Evolutionary conservation across 768 basidiomycete species (phyloP), one percentile per base, ranked within the genome.

Genomic region (Suillus brevipes): DNA sequence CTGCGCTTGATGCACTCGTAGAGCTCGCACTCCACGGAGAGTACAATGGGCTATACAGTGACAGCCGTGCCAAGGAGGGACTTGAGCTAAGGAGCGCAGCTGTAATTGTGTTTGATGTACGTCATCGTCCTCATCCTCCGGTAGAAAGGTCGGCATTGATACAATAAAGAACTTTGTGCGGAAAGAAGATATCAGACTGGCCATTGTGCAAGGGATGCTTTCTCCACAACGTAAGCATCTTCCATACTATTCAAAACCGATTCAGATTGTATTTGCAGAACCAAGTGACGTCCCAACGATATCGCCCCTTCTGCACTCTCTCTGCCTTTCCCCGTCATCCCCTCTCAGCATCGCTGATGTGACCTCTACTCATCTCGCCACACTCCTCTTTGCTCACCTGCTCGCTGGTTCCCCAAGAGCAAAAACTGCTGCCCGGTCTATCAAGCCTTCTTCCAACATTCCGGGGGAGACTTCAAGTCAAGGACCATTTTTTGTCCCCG

Each of bases 21-120:
- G 89, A 92, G 66, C 83, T 94, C 18, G 87, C 88, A 13, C 79
- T 98, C 45, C 89, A 97, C 64, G 97, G 96, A 2, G 96, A 97
- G 78, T 91, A 93, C 74, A 87, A 90, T 69, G 87, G 89, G n/a
- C 69, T 77, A 60, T 85, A 86, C 64, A 81, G 84, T 55, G 84
- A 78, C 58, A 87, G 84, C 69, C 79, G 88, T 49, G 72, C 80
- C 28, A 88, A 86, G 71, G 91, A 89, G 59, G 88, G 83, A 16
- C 81, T 92, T 60, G 91, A 91, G 71, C 77, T 95, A 36, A 83
- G 97, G 47, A 86, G 86, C 3, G 89, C 90, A 0, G 95, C 94
- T 2, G 85, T 91, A 10, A 82, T 79, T 53, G 87, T 95, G 50
- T 97, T 98, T 72, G 94, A 96, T 82, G 94, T 95, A 66, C 72